Evolutionary conservation across 164 flowering plant genomes (phyloP).

Genomic region (Chimonanthus praecox): DNA sequence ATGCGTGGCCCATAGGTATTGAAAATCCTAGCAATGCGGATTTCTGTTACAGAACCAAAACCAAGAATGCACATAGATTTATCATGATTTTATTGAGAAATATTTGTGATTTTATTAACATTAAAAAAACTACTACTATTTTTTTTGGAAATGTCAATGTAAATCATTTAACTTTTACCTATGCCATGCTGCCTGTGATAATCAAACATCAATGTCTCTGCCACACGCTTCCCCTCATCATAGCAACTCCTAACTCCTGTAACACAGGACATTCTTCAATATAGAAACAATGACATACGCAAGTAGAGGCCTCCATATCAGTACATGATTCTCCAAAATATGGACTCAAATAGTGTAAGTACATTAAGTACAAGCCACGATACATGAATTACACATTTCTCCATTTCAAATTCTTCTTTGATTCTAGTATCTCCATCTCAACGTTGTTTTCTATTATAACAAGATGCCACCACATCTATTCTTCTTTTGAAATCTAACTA

Average conservation of each 20-base stretch:
- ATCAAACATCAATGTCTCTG: slow-evolving; percentile 88
- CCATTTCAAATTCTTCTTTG: background rate
- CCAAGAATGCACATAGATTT: background rate
- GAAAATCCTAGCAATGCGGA: slow-evolving; percentile 74
- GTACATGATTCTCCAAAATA: background rate
- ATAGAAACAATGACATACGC: background rate
- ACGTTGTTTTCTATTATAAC: no score
- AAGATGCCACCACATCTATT: no score
- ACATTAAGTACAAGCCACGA: no score
- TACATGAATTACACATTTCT: no score
- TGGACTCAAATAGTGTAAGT: no score
- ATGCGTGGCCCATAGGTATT: slow-evolving; percentile 84
- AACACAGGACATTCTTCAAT: background rate
- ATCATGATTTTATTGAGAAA: background rate
- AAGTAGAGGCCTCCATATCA: background rate
- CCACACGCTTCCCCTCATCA: slow-evolving; percentile 87
- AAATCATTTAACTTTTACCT: slow-evolving; percentile 24
- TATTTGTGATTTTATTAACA: background rate
- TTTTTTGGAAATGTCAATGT: background rate
- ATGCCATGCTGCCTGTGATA: slow-evolving; percentile 88
- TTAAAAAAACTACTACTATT: background rate
- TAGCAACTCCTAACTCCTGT: slow-evolving; percentile 78
- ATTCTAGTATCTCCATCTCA: background rate
- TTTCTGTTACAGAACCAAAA: slow-evolving; percentile 32
- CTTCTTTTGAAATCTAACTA: no score